Percentiles rank a stretch among this genome's conserved stretches.
Evolutionary conservation across 495 filamentous ascomycete species (phyloP).

Genomic region (Penicillium simplicissimum): DNA sequence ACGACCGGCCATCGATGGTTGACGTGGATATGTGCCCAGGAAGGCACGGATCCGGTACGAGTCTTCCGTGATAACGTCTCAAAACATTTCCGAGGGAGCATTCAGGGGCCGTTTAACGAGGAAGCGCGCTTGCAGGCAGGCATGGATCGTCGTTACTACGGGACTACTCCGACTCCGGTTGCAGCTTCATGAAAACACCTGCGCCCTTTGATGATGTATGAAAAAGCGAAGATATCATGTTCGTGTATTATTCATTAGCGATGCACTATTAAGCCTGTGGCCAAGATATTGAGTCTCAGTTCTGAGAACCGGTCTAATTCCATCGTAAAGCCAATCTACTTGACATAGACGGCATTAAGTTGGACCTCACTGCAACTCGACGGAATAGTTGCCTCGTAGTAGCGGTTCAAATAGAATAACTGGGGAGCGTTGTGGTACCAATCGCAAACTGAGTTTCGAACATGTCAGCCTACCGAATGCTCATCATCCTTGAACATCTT

Average conservation of each 20-base stretch:
- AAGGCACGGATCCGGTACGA: conserved; percentile 50
- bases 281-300: background rate
- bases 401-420: conserved; percentile 48
- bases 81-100: conserved; percentile 47
- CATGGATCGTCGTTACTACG: conserved; percentile 52
- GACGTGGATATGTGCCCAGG: conserved; percentile 53
- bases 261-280: background rate
- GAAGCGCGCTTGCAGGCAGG: conserved; percentile 52
- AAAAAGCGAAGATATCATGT: conserved; percentile 10
- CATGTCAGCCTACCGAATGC: background rate
- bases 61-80: conserved; percentile 52
- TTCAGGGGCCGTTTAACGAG: conserved; percentile 52
- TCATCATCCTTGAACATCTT: background rate
- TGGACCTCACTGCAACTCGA: conserved; percentile 48
- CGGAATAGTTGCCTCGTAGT: conserved; percentile 35
- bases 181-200: conserved; percentile 16
- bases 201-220: conserved; percentile 18
- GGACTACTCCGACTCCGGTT: conserved; percentile 22
- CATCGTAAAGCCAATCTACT: conserved; percentile 8
- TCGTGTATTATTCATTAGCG: background rate
- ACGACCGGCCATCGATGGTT: conserved; percentile 56
- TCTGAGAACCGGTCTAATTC: background rate
- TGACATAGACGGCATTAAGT: conserved; percentile 31
- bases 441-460: conserved; percentile 45
- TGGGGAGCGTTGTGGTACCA: conserved; percentile 58